Conservation (phyloP, 176 grass and related monocot species). For the Cenchrus fungigraminus region DNA sequence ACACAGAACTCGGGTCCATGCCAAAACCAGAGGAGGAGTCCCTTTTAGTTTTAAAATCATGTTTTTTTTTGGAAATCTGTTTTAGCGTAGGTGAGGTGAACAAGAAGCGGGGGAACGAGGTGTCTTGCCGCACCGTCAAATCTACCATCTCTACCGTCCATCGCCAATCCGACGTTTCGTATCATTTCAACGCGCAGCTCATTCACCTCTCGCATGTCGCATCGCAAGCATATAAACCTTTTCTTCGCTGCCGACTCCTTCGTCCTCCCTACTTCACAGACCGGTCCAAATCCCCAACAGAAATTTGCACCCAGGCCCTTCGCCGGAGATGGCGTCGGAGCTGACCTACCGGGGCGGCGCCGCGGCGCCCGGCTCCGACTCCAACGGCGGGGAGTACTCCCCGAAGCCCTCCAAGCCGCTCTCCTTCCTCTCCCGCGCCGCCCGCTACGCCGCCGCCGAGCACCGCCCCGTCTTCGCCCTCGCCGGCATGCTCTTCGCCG, state of each 20-base stretch:
- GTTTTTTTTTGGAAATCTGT: neutral
- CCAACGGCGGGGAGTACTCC: constrained; percentile 47
- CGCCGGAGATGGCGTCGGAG: constrained; percentile 72
- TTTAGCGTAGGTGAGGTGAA: neutral
- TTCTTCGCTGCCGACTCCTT: neutral
- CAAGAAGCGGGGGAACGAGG: neutral
- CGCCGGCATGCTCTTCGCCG: constrained; percentile 67
- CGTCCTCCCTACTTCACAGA: neutral
- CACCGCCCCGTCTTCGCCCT: constrained; percentile 77
- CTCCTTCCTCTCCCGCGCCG: constrained; percentile 58
- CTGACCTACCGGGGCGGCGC: constrained; percentile 63
- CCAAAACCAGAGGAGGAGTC: too few relatives aligned
- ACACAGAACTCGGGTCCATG: too few relatives aligned
- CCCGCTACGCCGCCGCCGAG: constrained; percentile 65
- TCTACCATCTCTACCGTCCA: neutral
- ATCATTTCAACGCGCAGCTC: constrained; percentile 5
- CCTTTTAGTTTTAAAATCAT: too few relatives aligned
- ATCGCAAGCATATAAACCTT: constrained; percentile 6
- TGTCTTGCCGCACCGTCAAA: neutral
- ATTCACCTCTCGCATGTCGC: neutral
- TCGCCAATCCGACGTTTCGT: neutral
- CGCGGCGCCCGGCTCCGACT: constrained; percentile 29
- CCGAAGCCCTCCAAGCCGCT: constrained; percentile 66
- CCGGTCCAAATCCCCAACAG: neutral
- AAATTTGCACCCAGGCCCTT: constrained; percentile 32